Conservation (phyloP, 2,329 filamentous ascomycete genomes). For the Tolypocladium amazonense region DNA sequence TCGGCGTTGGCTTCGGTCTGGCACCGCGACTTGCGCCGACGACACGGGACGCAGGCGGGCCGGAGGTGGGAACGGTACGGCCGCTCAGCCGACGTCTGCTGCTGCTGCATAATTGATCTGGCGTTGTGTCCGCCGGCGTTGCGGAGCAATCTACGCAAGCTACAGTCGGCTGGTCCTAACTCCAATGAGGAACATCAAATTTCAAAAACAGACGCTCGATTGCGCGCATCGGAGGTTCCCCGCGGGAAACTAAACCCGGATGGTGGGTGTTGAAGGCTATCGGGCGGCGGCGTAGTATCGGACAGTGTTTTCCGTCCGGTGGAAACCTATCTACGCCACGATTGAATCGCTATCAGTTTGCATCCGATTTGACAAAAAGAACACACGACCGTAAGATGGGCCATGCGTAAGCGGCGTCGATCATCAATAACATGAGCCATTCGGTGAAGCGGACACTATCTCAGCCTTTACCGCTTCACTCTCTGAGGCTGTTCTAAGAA, state of each 20-base stretch:
- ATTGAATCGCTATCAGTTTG: not conserved
- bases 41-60: slow-evolving; percentile 49
- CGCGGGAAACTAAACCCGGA: not conserved
- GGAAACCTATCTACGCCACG: not conserved
- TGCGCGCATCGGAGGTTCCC: not conserved
- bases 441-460: no score
- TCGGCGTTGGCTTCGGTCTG: slow-evolving; percentile 42
- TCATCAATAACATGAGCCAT: not conserved
- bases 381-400: not conserved
- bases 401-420: not conserved
- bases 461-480: no score
- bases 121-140: not conserved
- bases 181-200: no score
- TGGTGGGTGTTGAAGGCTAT: not conserved
- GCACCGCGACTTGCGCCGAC: slow-evolving; percentile 50
- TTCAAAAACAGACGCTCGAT: no score
- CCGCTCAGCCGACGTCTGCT: slow-evolving; percentile 12
- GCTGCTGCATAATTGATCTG: not conserved
- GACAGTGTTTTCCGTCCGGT: not conserved
- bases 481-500: not conserved
- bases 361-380: no score
- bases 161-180: not conserved
- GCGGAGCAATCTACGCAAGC: not conserved
- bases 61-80: slow-evolving; percentile 53
- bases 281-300: not conserved